Base-by-base conservation (phyloP, 2,329 filamentous ascomycete species). In the Ophiostoma pallidulum region DNA sequence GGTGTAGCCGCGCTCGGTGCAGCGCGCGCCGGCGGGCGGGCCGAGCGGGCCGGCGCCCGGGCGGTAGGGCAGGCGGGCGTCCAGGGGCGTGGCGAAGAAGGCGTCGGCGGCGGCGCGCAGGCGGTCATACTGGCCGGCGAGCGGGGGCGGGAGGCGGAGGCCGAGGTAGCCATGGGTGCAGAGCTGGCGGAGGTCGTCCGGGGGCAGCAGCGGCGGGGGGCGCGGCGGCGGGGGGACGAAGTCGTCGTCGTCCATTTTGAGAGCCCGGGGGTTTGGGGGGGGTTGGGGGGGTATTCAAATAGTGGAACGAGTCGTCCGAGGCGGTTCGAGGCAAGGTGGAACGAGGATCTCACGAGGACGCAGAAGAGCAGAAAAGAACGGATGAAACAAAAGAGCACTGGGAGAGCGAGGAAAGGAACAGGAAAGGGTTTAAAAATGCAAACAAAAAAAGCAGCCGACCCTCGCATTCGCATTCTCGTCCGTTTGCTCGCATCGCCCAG, bases 1-100 rank as follows among this genome's bases (percentile, higher is more conserved):
- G 3, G 35, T 35, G 47, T 56, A 56, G 19, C 55, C 55, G 24
- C 54, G 55, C 49, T 56, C 55, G 4, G 53, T 51, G 41, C 41
- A 49, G 35, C 22, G 16, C 10, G 53, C 49, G 8, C 10, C 24
- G 16, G 45, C 40, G 5, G 51, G 50, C 2, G 52, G 48, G 20
- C 50, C 51, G 0, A n/a, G 43, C 12, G 32, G 36, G 16, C 32
- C 20, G 18, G 19, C 37, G 20, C 46, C 42, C 5, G 52, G 49
- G 8, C 33, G 29, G 47, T 50, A 57, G 14, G 19, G 26, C 20
- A 22, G 29, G 45, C 56, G 56, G 4, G 18, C 28, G 8, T 35
- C 49, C 1, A 14, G 4, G 8, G 54, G 50, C 44, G 38, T 28
- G 0, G 41, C 46, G 18, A 57, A 57, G 14, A 57, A 57, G 12